These are phyloP conservation scores for Gynostemma pentaphyllum DNA, from an alignment of 306 rosid species.

Conservation along the genomic window DNA sequence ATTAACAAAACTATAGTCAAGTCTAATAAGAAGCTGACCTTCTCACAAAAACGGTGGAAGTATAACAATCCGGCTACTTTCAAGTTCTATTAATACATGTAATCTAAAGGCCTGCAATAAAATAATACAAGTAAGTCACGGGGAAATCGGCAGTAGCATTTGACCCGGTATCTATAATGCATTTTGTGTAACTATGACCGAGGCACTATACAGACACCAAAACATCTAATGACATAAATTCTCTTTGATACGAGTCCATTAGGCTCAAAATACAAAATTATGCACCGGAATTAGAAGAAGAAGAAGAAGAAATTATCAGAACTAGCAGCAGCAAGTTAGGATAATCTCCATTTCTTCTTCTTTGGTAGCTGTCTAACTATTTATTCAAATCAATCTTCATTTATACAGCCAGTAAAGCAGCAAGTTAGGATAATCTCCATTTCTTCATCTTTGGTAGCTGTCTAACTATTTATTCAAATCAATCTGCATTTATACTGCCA, in stretches of 20 bases:
- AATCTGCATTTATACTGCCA: too few species aligned
- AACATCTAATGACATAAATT: not conserved
- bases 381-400: too few species aligned
- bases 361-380: too few species aligned
- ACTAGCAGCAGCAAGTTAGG: too few species aligned
- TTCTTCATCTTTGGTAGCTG: too few species aligned
- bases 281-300: not conserved
- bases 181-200: not conserved
- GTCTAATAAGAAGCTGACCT: conserved; percentile 6
- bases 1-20: not conserved
- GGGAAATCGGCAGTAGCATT: not conserved
- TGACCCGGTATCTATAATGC: not conserved
- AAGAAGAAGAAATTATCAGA: too few species aligned
- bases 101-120: not conserved
- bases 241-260: too few species aligned
- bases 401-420: too few species aligned
- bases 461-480: too few species aligned
- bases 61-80: conserved; percentile 5
- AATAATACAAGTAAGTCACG: not conserved
- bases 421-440: too few species aligned
- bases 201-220: not conserved
- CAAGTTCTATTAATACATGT: not conserved
- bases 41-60: not conserved
- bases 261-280: too few species aligned
- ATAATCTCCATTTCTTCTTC: too few species aligned